Conservation (phyloP, 1,284 basidiomycete genomes). For the Cryptococcus depauperatus region DNA sequence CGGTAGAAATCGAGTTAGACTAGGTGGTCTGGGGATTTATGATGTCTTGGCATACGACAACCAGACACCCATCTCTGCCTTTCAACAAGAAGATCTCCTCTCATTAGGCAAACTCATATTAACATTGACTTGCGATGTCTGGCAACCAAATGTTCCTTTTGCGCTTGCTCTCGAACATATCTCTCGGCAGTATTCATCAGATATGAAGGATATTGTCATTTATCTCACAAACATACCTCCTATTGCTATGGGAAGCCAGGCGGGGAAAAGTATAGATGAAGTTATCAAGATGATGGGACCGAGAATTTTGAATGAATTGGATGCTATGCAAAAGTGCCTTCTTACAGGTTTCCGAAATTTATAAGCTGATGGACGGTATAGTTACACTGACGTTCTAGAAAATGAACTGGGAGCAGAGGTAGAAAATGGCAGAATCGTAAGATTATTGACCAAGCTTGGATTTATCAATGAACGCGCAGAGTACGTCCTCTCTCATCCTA, state of each 20-base stretch:
- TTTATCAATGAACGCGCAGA: conserved; percentile 99
- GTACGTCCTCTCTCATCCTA: conserved; percentile 49
- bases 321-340: conserved; percentile 67
- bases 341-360: neutral
- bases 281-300: conserved; percentile 70
- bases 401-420: conserved; percentile 78
- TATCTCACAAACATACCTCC: conserved; percentile 62
- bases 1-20: conserved; percentile 74
- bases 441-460: conserved; percentile 86
- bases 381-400: conserved; percentile 74
- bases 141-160: conserved; percentile 46
- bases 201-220: conserved; percentile 70
- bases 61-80: conserved; percentile 53
- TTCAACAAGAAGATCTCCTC: conserved; percentile 81
- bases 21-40: conserved; percentile 72
- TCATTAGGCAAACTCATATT: conserved; percentile 81
- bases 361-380: conserved; percentile 30
- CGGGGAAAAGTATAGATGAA: conserved; percentile 61
- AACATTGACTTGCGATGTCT: conserved; percentile 58
- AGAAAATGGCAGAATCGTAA: conserved; percentile 92
- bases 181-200: conserved; percentile 64
- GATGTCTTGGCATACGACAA: conserved; percentile 75
- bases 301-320: conserved; percentile 69
- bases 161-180: conserved; percentile 72
- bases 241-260: conserved; percentile 46